phyloP scores from a whole-genome alignment of 2,329 filamentous ascomycete species.

The Leptographium lundbergii region DNA sequence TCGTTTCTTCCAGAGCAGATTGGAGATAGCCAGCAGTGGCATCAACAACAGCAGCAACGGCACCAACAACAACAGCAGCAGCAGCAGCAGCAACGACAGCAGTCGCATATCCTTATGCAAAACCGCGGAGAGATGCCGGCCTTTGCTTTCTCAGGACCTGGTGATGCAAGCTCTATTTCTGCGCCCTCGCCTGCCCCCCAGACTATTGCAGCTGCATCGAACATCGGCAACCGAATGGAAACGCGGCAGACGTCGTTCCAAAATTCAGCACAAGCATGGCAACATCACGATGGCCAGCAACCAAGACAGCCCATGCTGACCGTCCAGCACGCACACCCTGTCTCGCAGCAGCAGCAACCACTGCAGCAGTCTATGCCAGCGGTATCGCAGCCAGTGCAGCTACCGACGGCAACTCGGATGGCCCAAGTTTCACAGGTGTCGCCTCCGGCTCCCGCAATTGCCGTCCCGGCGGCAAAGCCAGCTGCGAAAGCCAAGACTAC shows the following conservation, averaged over 20 bases:
- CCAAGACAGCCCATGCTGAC: neutral
- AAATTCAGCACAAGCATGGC: neutral
- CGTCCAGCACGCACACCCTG: neutral
- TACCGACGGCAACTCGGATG: neutral
- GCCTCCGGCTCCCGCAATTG: neutral
- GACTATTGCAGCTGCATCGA: neutral
- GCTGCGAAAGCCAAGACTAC: neutral
- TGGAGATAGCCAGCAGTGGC: slow-evolving; percentile 2
- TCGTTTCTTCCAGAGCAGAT: slow-evolving; percentile 2
- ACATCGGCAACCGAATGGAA: neutral
- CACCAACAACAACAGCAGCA: neutral
- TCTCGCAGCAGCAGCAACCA: neutral
- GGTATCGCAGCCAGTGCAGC: neutral
- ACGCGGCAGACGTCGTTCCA: neutral
- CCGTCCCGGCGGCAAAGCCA: neutral
- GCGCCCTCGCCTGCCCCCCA: neutral
- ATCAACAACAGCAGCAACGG: slow-evolving; percentile 4
- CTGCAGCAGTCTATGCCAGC: neutral
- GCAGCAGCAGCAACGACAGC: slow-evolving; percentile 1
- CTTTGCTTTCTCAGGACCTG: neutral
- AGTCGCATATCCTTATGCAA: neutral
- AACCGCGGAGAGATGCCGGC: neutral
- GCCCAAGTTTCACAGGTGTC: neutral
- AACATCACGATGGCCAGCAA: neutral
- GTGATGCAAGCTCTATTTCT: neutral